Evolutionary conservation across 31 red algal species (phyloP), one percentile per base, ranked within the genome.

Genomic region (Asparagopsis taxiformis): DNA sequence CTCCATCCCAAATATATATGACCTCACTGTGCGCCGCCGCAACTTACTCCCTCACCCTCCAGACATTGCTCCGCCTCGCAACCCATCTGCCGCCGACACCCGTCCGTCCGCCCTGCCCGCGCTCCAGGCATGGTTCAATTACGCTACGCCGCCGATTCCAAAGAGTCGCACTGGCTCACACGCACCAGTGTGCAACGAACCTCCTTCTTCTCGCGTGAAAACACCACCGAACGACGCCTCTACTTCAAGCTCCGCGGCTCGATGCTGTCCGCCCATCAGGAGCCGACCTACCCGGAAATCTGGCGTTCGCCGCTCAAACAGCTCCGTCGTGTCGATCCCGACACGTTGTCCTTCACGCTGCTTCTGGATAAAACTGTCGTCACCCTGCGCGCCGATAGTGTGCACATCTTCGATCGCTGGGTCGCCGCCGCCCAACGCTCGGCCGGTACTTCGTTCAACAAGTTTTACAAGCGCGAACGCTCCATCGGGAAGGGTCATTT

Each of bases 401-500:
- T 31, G 23, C 57, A 72, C 25, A 41, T 51, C 33, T 73, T 70
- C 36, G 61, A 19, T n/a, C 35, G 34, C 32, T 88, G 83, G 83
- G 35, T 43, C 21, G 24, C 74, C 9, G 83, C 83, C 1, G 31
- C 78, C 35, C 68, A 78, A 2, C 39, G 60, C 43, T 72, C 83
- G 13, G 38, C 73, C 22, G 60, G 48, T 52, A 72, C 62, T 39
- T 46, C 77, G 44, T 87, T 96, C 23, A 88, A 84, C 0, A 88
- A 91, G 13, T 97, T 79, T 71, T 97, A 91, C 52, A 31, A 32
- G 23, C 77, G 88, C 21, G 93, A 82, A 10, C 70, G 88, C 34
- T 70, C 76, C 17, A 24, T 97, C 11, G 93, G 93, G 13, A 70
- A 64, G 13, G 93, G 93, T 52, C 87, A 87, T 1, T 97, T 87